These are phyloP conservation scores for Lasiosphaeriaceae sp. DNA, from an alignment of 495 filamentous ascomycete species.

Conservation along the genomic window DNA sequence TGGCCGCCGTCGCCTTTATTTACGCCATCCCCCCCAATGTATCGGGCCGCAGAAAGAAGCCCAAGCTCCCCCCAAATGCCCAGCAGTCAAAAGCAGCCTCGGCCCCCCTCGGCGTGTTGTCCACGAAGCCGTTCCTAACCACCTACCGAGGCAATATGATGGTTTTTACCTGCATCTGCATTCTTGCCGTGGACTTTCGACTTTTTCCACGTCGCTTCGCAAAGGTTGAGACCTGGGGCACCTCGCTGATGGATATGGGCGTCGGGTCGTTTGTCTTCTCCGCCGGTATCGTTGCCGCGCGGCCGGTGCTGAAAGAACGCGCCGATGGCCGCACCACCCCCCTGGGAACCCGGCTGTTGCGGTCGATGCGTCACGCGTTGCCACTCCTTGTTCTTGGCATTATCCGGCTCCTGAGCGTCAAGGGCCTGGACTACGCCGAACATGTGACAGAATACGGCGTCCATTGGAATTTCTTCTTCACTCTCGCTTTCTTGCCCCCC, in stretches of 20 bases:
- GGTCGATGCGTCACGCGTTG: slow-evolving; percentile 71
- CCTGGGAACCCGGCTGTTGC: slow-evolving; percentile 52
- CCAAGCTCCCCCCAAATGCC: slow-evolving; percentile 52
- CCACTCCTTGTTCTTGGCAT: slow-evolving; percentile 80
- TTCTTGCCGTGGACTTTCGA: slow-evolving; percentile 94
- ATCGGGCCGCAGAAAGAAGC: slow-evolving; percentile 44
- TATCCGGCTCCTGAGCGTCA: slow-evolving; percentile 80
- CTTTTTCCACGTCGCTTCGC: slow-evolving; percentile 92
- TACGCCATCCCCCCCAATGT: slow-evolving; percentile 46
- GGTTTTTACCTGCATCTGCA: slow-evolving; percentile 85
- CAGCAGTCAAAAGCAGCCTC: slow-evolving; percentile 18
- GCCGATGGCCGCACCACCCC: slow-evolving; percentile 44
- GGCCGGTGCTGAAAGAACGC: slow-evolving; percentile 73
- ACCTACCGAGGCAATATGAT: slow-evolving; percentile 89
- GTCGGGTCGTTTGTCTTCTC: slow-evolving; percentile 98
- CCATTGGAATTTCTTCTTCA: slow-evolving; percentile 99
- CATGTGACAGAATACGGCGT: slow-evolving; percentile 98
- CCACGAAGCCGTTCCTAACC: slow-evolving; percentile 86
- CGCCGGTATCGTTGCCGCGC: slow-evolving; percentile 84
- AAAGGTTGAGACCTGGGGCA: slow-evolving; percentile 98
- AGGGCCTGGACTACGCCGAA: slow-evolving; percentile 91
- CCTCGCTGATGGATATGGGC: slow-evolving; percentile 95
- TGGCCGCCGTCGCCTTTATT: slow-evolving; percentile 64
- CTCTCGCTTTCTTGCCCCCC: slow-evolving; percentile 80
- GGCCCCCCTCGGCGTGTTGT: slow-evolving; percentile 50